phyloP scores from a whole-genome alignment of 257 asterid genomes.

The Handroanthus guayacan region DNA sequence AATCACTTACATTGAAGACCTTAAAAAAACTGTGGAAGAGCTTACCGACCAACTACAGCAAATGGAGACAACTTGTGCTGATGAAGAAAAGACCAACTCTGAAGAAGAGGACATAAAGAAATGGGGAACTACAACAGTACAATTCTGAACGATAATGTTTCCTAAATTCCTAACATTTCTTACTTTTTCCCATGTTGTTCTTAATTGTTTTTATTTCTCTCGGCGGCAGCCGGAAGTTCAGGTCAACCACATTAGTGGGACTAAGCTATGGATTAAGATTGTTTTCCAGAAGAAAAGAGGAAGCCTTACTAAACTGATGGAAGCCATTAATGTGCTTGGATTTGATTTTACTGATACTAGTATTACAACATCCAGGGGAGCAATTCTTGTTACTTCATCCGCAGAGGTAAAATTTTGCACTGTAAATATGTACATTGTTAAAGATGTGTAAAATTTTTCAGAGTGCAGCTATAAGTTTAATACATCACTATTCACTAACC shows the following conservation, averaged over 20 bases:
- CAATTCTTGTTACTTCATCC: constrained; percentile 65
- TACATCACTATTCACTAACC: too few species aligned
- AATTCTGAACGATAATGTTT: background rate
- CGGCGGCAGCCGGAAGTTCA: constrained; percentile 59
- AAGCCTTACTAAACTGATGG: constrained; percentile 62
- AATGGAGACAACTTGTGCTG: constrained; percentile 51
- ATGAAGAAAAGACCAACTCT: constrained; percentile 33
- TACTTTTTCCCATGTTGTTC: background rate
- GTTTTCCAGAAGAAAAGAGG: constrained; percentile 63
- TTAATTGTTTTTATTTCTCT: background rate
- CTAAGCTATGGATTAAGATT: constrained; percentile 76
- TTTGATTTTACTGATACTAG: constrained; percentile 62
- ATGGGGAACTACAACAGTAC: constrained; percentile 55
- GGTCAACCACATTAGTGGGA: constrained; percentile 55
- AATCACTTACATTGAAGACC: constrained; percentile 69
- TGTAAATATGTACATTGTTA: background rate
- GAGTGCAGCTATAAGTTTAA: background rate
- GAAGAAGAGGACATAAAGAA: constrained; percentile 56
- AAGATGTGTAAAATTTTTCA: too few species aligned
- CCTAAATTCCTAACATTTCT: too few species aligned
- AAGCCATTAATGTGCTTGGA: constrained; percentile 68
- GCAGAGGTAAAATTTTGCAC: constrained; percentile 53
- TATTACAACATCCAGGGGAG: constrained; percentile 64
- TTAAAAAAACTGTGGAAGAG: constrained; percentile 53
- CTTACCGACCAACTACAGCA: constrained; percentile 60